These are phyloP conservation scores for Cornus controversa DNA, from an alignment of 148 eudicot genomes.

Conservation along the genomic window DNA sequence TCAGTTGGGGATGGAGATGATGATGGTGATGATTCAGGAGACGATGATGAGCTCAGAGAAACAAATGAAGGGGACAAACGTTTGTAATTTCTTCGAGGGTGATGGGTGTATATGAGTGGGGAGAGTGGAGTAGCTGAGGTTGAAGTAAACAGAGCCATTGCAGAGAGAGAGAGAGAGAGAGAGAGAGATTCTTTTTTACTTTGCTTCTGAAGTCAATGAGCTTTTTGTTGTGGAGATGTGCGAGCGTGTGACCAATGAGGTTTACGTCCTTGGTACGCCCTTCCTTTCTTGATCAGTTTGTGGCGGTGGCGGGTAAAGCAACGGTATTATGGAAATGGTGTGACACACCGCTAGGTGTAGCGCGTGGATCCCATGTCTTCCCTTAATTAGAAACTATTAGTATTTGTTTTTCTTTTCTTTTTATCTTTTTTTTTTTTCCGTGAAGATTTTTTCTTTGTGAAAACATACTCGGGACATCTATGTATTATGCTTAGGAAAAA, in stretches of 20 bases:
- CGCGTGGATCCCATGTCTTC: too few relatives aligned
- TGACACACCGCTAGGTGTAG: too few relatives aligned
- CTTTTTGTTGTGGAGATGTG: neutral
- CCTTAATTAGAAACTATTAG: too few relatives aligned
- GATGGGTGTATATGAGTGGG: slow-evolving; percentile 15
- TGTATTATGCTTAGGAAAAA: too few relatives aligned
- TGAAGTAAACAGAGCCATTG: neutral
- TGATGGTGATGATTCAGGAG: slow-evolving; percentile 31
- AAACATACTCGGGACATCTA: too few relatives aligned
- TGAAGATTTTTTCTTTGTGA: too few relatives aligned
- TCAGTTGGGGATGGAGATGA: slow-evolving; percentile 15
- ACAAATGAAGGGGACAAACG: slow-evolving; percentile 21
- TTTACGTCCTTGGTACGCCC: neutral
- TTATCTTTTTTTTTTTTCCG: too few relatives aligned
- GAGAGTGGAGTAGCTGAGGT: slow-evolving; percentile 20
- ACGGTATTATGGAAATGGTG: neutral
- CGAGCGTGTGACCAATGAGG: neutral
- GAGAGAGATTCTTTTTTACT: neutral
- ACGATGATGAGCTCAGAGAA: slow-evolving; percentile 36
- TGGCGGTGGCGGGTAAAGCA: neutral
- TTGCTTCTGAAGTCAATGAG: neutral
- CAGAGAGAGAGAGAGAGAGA: neutral
- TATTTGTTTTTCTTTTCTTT: too few relatives aligned
- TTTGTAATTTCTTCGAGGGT: slow-evolving; percentile 8
- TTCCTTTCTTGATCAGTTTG: neutral